A percentile compares a stretch with the other conserved stretches of the same genome.
These are phyloP conservation scores for Cordyceps militaris DNA, from an alignment of 2,329 filamentous ascomycete genomes.

Conservation along the genomic window DNA sequence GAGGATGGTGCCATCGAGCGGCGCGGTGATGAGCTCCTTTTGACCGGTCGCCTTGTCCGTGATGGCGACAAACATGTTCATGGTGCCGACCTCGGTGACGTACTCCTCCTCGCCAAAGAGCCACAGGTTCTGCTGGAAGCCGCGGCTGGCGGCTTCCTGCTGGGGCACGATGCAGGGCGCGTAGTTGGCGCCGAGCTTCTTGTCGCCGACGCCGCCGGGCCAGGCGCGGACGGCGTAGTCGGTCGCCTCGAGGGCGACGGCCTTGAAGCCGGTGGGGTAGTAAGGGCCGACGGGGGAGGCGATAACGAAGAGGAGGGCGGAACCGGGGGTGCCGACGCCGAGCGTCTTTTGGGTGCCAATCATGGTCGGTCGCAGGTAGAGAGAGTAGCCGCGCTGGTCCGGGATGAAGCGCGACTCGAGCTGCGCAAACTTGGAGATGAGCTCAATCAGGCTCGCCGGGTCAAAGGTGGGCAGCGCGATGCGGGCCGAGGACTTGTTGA, in stretches of 20 bases:
- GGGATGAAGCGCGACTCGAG: conserved; percentile 89
- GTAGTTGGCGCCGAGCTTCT: conserved; percentile 98
- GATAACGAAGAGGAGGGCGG: conserved; percentile 88
- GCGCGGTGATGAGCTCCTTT: conserved; percentile 90
- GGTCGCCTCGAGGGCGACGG: conserved; percentile 88
- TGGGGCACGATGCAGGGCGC: conserved; percentile 98
- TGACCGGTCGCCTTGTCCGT: conserved; percentile 80
- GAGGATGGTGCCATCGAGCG: conserved; percentile 91
- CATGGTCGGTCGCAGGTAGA: conserved; percentile 93
- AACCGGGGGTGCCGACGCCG: conserved; percentile 85
- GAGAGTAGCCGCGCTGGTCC: conserved; percentile 75
- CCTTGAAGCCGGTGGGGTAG: conserved; percentile 98
- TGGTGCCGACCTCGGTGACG: conserved; percentile 95
- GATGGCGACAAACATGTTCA: conserved; percentile 93
- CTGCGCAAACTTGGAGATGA: conserved; percentile 73
- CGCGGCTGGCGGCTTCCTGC: conserved; percentile 79
- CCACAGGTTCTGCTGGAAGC: conserved; percentile 98
- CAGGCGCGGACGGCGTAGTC: conserved; percentile 95
- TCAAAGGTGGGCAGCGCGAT: conserved; percentile 91
- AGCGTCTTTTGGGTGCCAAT: conserved; percentile 95
- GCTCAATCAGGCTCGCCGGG: conserved; percentile 62
- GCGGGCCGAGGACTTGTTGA: conserved; percentile 85
- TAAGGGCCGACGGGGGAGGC: conserved; percentile 95
- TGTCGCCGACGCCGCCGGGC: conserved; percentile 95
- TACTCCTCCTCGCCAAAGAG: conserved; percentile 93